phyloP scores from a whole-genome alignment of 164 flowering plant genomes.

The Vitis labrusca region DNA sequence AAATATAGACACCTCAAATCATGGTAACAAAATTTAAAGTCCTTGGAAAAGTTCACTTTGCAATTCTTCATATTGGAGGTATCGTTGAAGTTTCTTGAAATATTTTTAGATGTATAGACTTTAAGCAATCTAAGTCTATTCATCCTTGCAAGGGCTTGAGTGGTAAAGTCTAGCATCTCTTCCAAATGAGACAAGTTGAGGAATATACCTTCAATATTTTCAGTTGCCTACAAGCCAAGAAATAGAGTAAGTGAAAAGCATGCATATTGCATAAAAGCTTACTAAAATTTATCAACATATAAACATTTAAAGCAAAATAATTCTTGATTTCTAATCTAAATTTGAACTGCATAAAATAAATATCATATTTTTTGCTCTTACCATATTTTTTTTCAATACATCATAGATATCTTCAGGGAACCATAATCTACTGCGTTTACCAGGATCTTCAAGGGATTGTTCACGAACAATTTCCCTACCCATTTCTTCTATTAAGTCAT shows the following conservation, averaged over 20 bases:
- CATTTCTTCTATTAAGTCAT: slow-evolving; percentile 14
- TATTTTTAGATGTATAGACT: neutral
- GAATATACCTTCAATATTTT: slow-evolving; percentile 6
- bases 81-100: no score
- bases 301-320: no score
- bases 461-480: slow-evolving; percentile 17
- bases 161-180: neutral
- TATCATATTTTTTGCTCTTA: neutral
- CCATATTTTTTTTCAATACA: neutral
- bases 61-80: neutral
- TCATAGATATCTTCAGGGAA: neutral
- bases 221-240: slow-evolving; percentile 3
- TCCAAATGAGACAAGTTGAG: neutral
- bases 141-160: slow-evolving; percentile 2
- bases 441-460: slow-evolving; percentile 6
- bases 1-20: slow-evolving; percentile 7
- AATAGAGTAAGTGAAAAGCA: no score
- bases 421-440: slow-evolving; percentile 11
- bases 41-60: neutral
- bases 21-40: neutral
- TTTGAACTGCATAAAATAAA: no score
- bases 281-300: no score
- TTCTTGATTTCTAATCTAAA: no score
- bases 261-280: no score
- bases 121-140: neutral